Evolutionary conservation across 371 early-diverging fungal genomes (phyloP).

Genomic region (Mucor racemosus): DNA sequence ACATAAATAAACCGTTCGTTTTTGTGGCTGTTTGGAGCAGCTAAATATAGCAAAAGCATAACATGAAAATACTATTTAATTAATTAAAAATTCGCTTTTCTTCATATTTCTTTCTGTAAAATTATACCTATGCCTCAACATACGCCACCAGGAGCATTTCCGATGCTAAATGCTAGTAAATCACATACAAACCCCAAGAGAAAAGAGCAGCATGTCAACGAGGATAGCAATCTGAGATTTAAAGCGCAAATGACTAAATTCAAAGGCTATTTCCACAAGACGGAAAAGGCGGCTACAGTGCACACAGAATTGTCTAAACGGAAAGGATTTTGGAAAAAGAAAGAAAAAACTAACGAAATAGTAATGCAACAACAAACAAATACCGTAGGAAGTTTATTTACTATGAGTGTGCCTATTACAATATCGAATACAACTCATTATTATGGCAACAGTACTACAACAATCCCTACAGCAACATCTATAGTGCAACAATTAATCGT

Average conservation of each 20-base stretch:
- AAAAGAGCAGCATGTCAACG: neutral
- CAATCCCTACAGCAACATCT: neutral
- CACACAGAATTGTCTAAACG: neutral
- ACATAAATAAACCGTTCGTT: too few species aligned
- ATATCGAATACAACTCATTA: conserved; percentile 11
- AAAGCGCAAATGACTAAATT: conserved; percentile 7
- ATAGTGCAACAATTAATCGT: conserved; percentile 10
- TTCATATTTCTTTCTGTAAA: too few species aligned
- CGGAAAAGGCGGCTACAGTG: neutral
- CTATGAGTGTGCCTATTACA: conserved; percentile 11
- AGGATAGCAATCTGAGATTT: neutral
- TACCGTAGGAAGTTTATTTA: conserved; percentile 4
- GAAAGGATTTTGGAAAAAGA: neutral
- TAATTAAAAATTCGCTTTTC: neutral
- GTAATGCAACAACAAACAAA: neutral
- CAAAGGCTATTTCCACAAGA: neutral
- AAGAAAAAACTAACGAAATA: neutral
- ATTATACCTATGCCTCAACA: neutral
- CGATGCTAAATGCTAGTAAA: neutral
- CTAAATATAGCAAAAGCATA: too few species aligned
- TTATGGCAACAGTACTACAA: neutral
- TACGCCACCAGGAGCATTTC: neutral
- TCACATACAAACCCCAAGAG: neutral
- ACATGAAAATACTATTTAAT: too few species aligned
- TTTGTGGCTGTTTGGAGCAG: too few species aligned